Evolutionary conservation across 1,139 yeast genomes (phyloP).

Genomic region (Eremothecium coryli): DNA sequence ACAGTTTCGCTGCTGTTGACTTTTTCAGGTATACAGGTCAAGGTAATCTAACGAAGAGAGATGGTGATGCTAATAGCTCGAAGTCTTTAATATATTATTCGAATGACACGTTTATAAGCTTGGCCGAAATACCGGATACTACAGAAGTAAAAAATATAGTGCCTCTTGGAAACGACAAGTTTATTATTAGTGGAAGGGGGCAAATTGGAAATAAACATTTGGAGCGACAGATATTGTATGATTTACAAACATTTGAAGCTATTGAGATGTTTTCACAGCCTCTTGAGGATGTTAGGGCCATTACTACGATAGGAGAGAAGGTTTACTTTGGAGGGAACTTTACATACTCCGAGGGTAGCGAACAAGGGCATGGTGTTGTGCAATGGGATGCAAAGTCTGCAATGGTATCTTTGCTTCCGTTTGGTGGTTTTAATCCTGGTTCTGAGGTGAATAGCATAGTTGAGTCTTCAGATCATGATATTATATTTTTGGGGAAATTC

Average conservation of each 20-base stretch:
- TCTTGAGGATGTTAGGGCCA: constrained; percentile 43
- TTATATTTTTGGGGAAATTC: constrained; percentile 77
- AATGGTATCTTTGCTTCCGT: constrained; percentile 45
- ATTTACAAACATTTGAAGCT: constrained; percentile 39
- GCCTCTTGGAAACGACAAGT: constrained; percentile 28
- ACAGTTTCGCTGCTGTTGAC: constrained; percentile 55
- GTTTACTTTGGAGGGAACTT: constrained; percentile 81
- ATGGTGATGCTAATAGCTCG: constrained; percentile 9
- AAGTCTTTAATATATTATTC: constrained; percentile 25
- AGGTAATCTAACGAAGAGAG: constrained; percentile 32
- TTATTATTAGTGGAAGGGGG: constrained; percentile 37
- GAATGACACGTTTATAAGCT: constrained; percentile 21
- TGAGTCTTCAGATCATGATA: constrained; percentile 38
- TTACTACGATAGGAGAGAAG: constrained; percentile 39
- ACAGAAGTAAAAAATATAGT: constrained; percentile 26
- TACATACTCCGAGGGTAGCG: constrained; percentile 34
- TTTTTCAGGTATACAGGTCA: constrained; percentile 49
- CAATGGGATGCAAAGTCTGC: constrained; percentile 48
- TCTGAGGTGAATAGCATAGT: constrained; percentile 59
- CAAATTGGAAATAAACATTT: constrained; percentile 35
- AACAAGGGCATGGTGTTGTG: constrained; percentile 49
- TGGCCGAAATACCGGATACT: constrained; percentile 15
- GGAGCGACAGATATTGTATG: constrained; percentile 47
- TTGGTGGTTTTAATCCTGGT: constrained; percentile 65
- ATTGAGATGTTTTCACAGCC: constrained; percentile 34